Conservation (phyloP, 768 basidiomycete species). For the Ramaria sp. region DNA sequence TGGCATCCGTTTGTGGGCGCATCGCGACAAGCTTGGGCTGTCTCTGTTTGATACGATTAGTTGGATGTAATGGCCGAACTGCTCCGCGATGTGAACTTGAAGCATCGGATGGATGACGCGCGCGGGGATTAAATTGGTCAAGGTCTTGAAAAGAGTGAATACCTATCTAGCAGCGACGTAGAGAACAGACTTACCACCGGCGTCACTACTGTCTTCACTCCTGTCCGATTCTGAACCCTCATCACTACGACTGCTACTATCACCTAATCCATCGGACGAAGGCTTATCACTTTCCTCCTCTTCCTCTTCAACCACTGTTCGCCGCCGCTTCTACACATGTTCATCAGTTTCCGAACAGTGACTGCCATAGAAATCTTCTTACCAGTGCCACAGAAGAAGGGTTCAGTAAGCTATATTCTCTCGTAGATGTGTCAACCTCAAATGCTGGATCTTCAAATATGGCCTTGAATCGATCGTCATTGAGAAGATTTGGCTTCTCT, state of each 20-base stretch:
- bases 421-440: conserved; percentile 76
- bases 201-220: conserved; percentile 29
- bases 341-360: not conserved
- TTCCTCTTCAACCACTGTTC: conserved; percentile 82
- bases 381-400: conserved; percentile 66
- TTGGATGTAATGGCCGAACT: not conserved
- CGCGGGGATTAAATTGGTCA: conserved; percentile 14
- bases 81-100: conserved; percentile 6
- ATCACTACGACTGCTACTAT: conserved; percentile 19
- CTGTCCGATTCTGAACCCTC: conserved; percentile 25
- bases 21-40: conserved; percentile 53
- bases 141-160: conserved; percentile 13
- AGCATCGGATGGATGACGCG: conserved; percentile 10
- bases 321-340: conserved; percentile 21
- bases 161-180: not conserved
- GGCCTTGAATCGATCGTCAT: conserved; percentile 80
- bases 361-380: conserved; percentile 16
- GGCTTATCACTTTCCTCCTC: conserved; percentile 74
- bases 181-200: conserved; percentile 21
- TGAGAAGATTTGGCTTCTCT: conserved; percentile 44
- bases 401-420: conserved; percentile 89
- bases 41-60: not conserved
- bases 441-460: conserved; percentile 90
- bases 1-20: conserved; percentile 28
- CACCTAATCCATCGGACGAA: conserved; percentile 40